Conservation (phyloP, 345 rosid genomes). For the Populus alba region DNA sequence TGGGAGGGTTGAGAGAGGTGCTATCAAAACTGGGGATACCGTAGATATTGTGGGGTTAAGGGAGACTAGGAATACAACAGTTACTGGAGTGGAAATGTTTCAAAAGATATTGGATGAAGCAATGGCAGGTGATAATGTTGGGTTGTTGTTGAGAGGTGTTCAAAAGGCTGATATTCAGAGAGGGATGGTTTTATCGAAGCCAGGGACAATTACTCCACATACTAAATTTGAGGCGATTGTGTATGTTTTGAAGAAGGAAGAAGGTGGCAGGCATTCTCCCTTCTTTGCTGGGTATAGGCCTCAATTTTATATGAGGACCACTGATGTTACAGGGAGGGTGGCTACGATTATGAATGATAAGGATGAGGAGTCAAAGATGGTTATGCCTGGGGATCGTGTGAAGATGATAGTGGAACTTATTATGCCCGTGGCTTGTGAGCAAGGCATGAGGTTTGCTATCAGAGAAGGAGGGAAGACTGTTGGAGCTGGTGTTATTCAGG, state of each 20-base stretch:
- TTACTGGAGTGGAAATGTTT: constrained; percentile 88
- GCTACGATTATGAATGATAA: constrained; percentile 74
- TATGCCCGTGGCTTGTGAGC: constrained; percentile 89
- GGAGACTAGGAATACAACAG: constrained; percentile 68
- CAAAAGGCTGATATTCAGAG: constrained; percentile 85
- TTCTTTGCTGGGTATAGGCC: constrained; percentile 88
- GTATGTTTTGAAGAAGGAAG: constrained; percentile 96
- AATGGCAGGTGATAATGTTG: constrained; percentile 89
- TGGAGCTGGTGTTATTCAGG: constrained; percentile 91
- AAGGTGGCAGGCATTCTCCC: constrained; percentile 92
- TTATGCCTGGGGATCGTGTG: constrained; percentile 95
- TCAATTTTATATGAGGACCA: constrained; percentile 94
- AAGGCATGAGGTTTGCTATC: constrained; percentile 96
- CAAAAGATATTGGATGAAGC: constrained; percentile 88
- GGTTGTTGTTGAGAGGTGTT: constrained; percentile 82
- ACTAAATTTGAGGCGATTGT: constrained; percentile 70
- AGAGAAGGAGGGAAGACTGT: constrained; percentile 96
- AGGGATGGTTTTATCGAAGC: constrained; percentile 96
- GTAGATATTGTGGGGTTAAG: constrained; percentile 80
- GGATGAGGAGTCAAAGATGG: constrained; percentile 96
- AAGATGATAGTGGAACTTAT: constrained; percentile 89
- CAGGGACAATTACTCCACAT: constrained; percentile 74
- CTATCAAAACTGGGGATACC: constrained; percentile 66
- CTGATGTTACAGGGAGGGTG: constrained; percentile 89
- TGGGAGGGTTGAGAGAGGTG: constrained; percentile 89